Base-by-base conservation (phyloP, 2,329 filamentous ascomycete species). In the Talaromyces sp. region DNA sequence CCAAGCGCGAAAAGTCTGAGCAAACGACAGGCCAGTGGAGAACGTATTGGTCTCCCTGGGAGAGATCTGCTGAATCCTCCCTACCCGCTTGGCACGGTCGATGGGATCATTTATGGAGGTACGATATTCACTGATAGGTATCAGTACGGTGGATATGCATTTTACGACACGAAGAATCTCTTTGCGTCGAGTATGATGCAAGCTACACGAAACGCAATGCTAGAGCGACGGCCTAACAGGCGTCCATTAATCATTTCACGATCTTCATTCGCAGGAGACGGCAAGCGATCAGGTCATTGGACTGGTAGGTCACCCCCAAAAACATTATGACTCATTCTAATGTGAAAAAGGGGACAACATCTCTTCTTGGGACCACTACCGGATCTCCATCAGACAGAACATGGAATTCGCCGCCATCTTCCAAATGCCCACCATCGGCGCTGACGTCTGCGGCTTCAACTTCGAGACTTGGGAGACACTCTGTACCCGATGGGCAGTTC, bases 381-480 rank as follows among this genome's bases (percentile, higher is more conserved):
- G 80, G 1, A 63, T 82, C 64, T 81, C 80, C 1, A 86, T 88
- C 60, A 72, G 80, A 1, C 78, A 80, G 65, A 81, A 85, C 73
- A 70, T 88, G 25, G 78, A 80, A 2, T 88, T 88, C 54, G 78
- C 82, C 0, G 77, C 84, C 4, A 78, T 89, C 59, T 89, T 85
- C 72, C 86, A 89, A 63, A 70, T 89, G 1, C 85, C 86, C 11
- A 85, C 89, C 78, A 83, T 77, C 0, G 87, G 87, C 9, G 79
- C 83, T 2, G 90, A 95, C 63, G 86, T 91, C 0, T 95, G 91
- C 65, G 91, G 90, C 0, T 95, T 89, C 66, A 86, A 79, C 11
- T 80, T 77, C 10, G 81, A 88, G 65, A 85, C 86, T 0, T 87
- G 81, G n/a, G 84, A 88, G 68, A 77, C 82, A 46, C 80, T 91